These are phyloP conservation scores for Populus trichocarpa DNA, from an alignment of 441 rosid species.

Conservation along the genomic window DNA sequence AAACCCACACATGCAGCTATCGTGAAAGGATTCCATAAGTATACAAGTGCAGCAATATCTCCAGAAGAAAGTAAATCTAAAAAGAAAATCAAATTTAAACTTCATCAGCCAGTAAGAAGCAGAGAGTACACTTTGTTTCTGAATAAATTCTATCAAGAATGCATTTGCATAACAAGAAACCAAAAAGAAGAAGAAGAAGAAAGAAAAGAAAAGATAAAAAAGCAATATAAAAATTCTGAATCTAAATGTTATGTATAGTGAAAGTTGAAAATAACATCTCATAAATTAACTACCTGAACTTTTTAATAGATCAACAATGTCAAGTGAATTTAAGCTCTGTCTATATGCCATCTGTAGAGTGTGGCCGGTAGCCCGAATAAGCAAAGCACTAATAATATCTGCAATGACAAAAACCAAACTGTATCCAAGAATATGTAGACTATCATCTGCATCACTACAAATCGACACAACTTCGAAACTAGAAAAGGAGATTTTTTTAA, in stretches of 20 bases:
- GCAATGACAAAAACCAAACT: slow-evolving; percentile 82
- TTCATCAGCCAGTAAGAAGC: background rate
- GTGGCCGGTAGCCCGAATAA: slow-evolving; percentile 67
- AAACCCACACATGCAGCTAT: slow-evolving; percentile 80
- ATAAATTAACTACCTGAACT: slow-evolving; percentile 42
- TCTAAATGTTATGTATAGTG: background rate
- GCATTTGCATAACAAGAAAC: background rate
- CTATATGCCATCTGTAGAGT: slow-evolving; percentile 55
- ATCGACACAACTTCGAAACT: background rate
- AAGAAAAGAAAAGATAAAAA: background rate
- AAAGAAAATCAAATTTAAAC: slow-evolving; percentile 13
- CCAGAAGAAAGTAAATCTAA: slow-evolving; percentile 60
- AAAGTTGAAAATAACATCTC: background rate
- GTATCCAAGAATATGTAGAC: slow-evolving; percentile 51
- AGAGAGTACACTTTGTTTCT: background rate
- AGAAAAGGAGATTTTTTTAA: background rate
- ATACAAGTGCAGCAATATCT: slow-evolving; percentile 81
- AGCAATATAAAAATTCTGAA: background rate
- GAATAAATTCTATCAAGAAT: background rate
- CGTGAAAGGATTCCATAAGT: slow-evolving; percentile 92
- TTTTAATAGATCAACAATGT: slow-evolving; percentile 35
- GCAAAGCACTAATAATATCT: slow-evolving; percentile 78
- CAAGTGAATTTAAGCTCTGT: slow-evolving; percentile 49
- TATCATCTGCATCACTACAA: slow-evolving; percentile 19
- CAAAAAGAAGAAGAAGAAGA: background rate